Base-by-base conservation (phyloP, 176 grass and related monocot species). In the Carex kokanica region DNA sequence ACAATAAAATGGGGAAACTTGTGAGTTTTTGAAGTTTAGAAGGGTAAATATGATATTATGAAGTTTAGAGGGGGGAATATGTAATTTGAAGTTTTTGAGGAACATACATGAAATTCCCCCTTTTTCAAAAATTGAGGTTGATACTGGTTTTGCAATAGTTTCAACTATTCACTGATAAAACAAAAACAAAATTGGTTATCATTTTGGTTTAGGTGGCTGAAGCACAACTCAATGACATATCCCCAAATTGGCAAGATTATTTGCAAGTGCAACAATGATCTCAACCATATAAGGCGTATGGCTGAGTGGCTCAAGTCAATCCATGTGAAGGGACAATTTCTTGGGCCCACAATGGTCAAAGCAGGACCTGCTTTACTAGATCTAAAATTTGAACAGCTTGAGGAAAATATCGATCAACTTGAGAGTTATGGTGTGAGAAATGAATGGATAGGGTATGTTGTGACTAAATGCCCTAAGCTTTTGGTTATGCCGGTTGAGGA, bases 181-280 rank as follows among this genome's bases (percentile, higher is more conserved):
- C 23, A 25, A 6, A 21, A 72, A 75, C 31, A 54, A 54, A 81
- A 41, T 27, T 79, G 58, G 74, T 74, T 7, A 0, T 40, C 32
- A n/a, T 53, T 14, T 62, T 86, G 62, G 84, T 87, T 79, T 87
- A 98, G 95, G 89, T 98, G 95, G 95, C 90, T 98, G 90, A 98
- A 95, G 87, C 95, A 95, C 79, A 93, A 94, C 40, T 92, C 89
- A 1, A 51, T 98, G 90, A 93, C 92, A 66, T 95, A 91, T 70
- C 89, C 90, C 10, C 92, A 95, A 84, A 98, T 98, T 17, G 90
- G 90, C 0, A 91, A 91, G 84, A 85, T 94, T 49, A 84, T 98
- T 70, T 94, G 92, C 12, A 78, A 75, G 34, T 95, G 92, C 21
- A 69, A 87, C 74, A 89, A 89, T 21, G 82, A 98, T 93, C 91